phyloP scores from a whole-genome alignment of 2,329 filamentous ascomycete species.

The Arthroderma sp. region DNA sequence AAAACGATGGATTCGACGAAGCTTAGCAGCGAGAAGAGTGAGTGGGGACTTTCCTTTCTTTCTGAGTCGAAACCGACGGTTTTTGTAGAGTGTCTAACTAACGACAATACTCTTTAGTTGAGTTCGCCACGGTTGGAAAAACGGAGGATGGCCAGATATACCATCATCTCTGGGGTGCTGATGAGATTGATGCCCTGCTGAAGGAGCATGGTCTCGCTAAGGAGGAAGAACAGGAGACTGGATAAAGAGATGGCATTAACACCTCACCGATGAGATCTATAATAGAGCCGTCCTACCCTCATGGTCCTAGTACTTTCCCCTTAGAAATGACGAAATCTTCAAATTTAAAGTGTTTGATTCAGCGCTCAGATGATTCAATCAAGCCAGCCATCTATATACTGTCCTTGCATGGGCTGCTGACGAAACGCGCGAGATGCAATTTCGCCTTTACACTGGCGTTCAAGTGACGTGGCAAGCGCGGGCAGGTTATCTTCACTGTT shows the following conservation, averaged over 20 bases:
- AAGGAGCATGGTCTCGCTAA: constrained; percentile 95
- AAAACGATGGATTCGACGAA: constrained; percentile 99
- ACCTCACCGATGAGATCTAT: no score
- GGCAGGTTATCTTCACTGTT: no score
- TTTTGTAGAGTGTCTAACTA: not conserved
- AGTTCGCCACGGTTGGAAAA: constrained; percentile 95
- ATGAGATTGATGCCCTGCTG: constrained; percentile 86
- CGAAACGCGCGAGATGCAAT: no score
- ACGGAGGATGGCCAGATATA: constrained; percentile 94
- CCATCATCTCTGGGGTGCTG: constrained; percentile 91
- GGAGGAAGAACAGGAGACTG: constrained; percentile 53
- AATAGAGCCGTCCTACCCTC: no score
- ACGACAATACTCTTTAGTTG: constrained; percentile 47
- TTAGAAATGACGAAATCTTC: no score
- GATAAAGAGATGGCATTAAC: constrained; percentile 17
- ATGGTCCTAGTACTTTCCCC: no score
- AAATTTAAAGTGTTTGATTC: constrained; percentile 1
- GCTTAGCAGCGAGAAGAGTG: constrained; percentile 97
- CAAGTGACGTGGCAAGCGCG: no score
- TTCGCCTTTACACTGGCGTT: no score
- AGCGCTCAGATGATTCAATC: constrained; percentile 1
- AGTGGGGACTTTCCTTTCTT: constrained; percentile 25
- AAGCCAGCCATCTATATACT: not conserved
- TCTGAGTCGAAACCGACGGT: no score
- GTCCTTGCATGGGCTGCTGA: no score